Base-by-base conservation (phyloP, 371 early-diverging fungal species). In the Syncephalastrum sp. region DNA sequence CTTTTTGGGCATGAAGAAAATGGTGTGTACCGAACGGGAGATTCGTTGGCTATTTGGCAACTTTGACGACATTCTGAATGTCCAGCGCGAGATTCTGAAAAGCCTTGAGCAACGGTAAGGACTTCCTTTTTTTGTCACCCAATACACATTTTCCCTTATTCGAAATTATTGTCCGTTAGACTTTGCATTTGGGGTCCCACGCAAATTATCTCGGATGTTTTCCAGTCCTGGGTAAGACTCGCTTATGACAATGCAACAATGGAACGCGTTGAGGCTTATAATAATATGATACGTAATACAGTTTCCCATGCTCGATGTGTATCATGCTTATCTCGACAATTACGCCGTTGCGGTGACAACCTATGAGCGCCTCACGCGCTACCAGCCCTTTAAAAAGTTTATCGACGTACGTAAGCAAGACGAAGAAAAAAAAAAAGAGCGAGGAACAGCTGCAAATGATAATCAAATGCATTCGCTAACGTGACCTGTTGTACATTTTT, bases 381-480 rank as follows among this genome's bases (percentile, higher is more conserved):
- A 72, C 42, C 68, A 69, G 43, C 74, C 78, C 3, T 77, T 77
- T 33, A 74, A 74, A 49, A 77, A 77, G 53, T 77, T 74, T 56
- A 61, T 77, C 47, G 74, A 74, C 50, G 77, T 67, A 66, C 67
- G 67, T 59, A 33, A 33, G 8, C 38, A 6, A 10, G 10, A 33
- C 2, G 38, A 12, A 33, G 33, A 33, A 10, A 33, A 6, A 29
- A 29, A 55, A 55, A 47, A 21, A 21, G 21, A 21, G 21, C 21
- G 21, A 21, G 21, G 6, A 45, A 15, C 33, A 23, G 53, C 52
- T 55, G 56, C 38, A 33, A 33, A 10, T 8, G 8, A 33, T 33
- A 33, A 8, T 55, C 16, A 29, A 42, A 47, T 45, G 13, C 17
- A n/a, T 48, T 45, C 41, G 47, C 52, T 52, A 47, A 47, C 47